Conservation (phyloP, 169 alveolate species). For the Besnoitia besnoiti region DNA sequence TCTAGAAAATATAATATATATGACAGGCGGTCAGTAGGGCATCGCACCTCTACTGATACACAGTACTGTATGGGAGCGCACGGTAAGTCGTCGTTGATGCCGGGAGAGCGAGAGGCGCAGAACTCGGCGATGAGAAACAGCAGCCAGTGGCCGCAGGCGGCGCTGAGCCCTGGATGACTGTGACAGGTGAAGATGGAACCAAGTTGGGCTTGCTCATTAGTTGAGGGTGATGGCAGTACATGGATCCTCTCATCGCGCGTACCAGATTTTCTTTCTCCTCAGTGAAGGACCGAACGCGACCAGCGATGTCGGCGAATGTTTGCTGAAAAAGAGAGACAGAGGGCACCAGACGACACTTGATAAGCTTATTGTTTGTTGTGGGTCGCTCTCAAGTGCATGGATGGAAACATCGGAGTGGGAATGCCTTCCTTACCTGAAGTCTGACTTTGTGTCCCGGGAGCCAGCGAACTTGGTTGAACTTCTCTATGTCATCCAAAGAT, state of each 20-base stretch:
- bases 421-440: constrained; percentile 45
- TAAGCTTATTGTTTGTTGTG: neutral
- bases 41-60: neutral
- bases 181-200: constrained; percentile 25
- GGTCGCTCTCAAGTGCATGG: neutral
- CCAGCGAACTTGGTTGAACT: constrained; percentile 84
- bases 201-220: constrained; percentile 55
- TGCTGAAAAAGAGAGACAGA: constrained; percentile 53
- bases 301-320: constrained; percentile 72
- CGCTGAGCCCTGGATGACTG: constrained; percentile 28
- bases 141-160: neutral
- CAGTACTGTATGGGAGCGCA: neutral
- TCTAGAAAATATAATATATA: neutral
- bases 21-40: neutral
- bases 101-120: constrained; percentile 19
- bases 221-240: constrained; percentile 65
- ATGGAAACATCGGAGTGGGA: neutral
- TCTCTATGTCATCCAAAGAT: constrained; percentile 86
- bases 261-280: constrained; percentile 56
- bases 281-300: constrained; percentile 66
- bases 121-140: neutral
- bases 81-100: neutral
- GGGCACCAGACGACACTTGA: neutral
- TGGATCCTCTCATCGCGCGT: constrained; percentile 48
- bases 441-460: constrained; percentile 90